Conservation (phyloP, 2,329 filamentous ascomycete species). For the Ambrosiella cleistominuta region DNA sequence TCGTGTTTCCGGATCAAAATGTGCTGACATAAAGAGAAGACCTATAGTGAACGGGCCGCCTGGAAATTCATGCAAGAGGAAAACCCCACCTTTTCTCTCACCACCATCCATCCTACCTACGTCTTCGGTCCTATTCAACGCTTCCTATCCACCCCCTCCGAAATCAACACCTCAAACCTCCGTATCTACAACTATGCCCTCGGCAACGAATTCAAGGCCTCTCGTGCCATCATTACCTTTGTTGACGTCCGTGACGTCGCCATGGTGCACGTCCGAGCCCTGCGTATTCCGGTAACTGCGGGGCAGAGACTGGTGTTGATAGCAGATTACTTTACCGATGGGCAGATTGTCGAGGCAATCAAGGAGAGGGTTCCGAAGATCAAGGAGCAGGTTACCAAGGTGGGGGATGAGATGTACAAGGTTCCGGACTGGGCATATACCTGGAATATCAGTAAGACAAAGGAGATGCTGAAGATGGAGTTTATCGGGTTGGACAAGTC, state of each 20-base stretch:
- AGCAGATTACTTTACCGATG: conserved; percentile 22
- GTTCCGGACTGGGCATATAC: conserved; percentile 23
- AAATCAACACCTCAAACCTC: conserved; percentile 38
- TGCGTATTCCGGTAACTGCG: conserved; percentile 37
- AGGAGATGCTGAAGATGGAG: conserved; percentile 32
- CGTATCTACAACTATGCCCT: conserved; percentile 45
- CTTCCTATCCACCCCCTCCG: conserved; percentile 26
- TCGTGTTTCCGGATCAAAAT: conserved; percentile 18
- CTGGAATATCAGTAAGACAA: conserved; percentile 32
- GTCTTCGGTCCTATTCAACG: conserved; percentile 44
- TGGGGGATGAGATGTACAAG: conserved; percentile 19
- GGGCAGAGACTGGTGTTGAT: conserved; percentile 45
- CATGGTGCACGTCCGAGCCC: conserved; percentile 41
- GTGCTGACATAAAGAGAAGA: conserved; percentile 15
- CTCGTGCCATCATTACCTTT: conserved; percentile 29
- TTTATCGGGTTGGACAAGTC: conserved; percentile 32
- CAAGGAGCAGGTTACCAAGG: conserved; percentile 20
- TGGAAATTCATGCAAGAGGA: conserved; percentile 30
- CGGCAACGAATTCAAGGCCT: conserved; percentile 39
- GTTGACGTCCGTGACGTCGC: conserved; percentile 46
- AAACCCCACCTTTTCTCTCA: conserved; percentile 37
- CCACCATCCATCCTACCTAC: conserved; percentile 43
- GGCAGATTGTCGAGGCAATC: conserved; percentile 23
- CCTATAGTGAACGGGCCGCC: conserved; percentile 48
- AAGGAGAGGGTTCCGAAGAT: conserved; percentile 17